These are phyloP conservation scores for Penicillium thymicola DNA, from an alignment of 2,329 filamentous ascomycete genomes.

Conservation along the genomic window DNA sequence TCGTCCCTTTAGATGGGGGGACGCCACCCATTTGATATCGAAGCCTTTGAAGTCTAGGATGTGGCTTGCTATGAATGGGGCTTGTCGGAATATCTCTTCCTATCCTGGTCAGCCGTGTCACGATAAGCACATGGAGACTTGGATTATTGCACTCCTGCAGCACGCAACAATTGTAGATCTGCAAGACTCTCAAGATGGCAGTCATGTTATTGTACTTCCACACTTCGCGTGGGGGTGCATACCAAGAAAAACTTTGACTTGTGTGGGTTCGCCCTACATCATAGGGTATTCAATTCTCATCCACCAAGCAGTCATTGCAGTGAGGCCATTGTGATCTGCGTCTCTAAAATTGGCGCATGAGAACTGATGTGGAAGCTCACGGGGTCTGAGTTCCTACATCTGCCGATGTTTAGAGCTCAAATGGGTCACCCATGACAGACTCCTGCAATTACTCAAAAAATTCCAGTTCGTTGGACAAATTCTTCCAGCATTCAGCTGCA, in stretches of 20 bases:
- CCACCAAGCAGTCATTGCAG: neutral
- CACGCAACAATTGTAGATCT: neutral
- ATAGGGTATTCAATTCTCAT: neutral
- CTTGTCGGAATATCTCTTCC: conserved; percentile 1
- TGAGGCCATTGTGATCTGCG: neutral
- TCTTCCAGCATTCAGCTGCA: neutral
- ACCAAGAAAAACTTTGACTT: neutral
- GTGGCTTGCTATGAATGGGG: neutral
- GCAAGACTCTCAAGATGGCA: neutral
- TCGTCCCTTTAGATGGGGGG: conserved; percentile 7
- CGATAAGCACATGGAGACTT: neutral
- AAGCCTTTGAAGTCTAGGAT: neutral
- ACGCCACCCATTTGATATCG: neutral
- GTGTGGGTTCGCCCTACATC: neutral
- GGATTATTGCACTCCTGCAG: neutral
- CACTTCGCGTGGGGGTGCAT: neutral
- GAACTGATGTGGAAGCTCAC: neutral
- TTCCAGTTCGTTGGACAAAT: neutral
- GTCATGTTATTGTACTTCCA: neutral
- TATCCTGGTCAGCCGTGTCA: neutral
- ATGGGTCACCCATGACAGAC: neutral
- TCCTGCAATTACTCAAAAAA: neutral
- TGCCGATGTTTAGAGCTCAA: neutral
- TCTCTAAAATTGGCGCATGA: neutral
- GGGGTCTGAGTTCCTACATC: neutral